Base-by-base conservation (phyloP, 352 stramenopile species). In the Globisporangium radiosum region DNA sequence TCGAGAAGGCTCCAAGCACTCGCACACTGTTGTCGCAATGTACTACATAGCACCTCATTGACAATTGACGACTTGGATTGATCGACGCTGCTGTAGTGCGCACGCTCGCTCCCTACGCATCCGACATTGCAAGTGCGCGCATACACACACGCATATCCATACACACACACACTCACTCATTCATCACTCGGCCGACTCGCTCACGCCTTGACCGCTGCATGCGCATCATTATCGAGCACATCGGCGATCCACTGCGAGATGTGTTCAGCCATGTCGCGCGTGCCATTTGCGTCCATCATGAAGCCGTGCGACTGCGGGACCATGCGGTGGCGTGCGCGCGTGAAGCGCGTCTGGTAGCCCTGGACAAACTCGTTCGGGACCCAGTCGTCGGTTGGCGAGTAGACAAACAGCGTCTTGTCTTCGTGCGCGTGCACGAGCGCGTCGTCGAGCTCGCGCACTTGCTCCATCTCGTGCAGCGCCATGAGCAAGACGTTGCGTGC, bases 231-330 rank as follows among this genome's bases (percentile, higher is more conserved):
- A n/a, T 55, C 71, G 7, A 75, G 51, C 33, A 70, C 63, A 5
- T 76, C 72, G n/a, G 63, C 58, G 25, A 91, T 56, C 75, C 77
- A 89, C 47, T 76, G 67, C 7, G 70, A 75, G 19, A 87, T 87
- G 53, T 84, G 76, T 14, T 62, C 70, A 9, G 75, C 76, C 78
- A 91, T 91, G 53, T 86, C 77, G 11, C 68, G 65, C 62, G 78
- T 78, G 48, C 81, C 81, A 37, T 86, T 74, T 0, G 19, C 37
- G 40, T 85, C 78, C 76, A 89, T 87, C 81, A 91, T 91, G 59
- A 91, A 91, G n/a, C 73, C 81, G 48, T 91, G 81, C 49, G 63
- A 63, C 68, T 88, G 73, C 2, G 75, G 70, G 13, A 89, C 67
- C 45, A 87, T 55, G 15, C 73, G 71, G 58, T 87, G 76, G 14